Base-by-base conservation (phyloP, 2,329 filamentous ascomycete genomes). In the Fusarium luffae region DNA sequence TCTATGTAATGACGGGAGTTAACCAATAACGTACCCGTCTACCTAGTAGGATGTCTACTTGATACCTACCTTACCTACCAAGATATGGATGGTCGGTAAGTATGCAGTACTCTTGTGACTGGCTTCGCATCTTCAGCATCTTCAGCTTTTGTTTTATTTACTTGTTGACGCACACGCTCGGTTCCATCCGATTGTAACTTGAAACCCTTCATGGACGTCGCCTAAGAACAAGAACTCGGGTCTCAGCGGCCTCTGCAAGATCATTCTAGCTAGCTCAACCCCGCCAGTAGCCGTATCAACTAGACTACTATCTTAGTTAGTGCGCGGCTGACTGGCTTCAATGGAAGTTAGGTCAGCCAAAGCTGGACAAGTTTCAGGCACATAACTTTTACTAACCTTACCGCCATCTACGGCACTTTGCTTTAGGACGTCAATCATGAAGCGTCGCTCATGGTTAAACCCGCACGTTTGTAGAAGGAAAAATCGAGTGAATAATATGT, bases 401-500 rank as follows among this genome's bases (percentile, higher is more conserved):
- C 40, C 32, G 44, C 40, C 46, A 32, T 48, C 23, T 44, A 21
- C 19, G 13, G 11, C 16, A 27, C 23, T 27, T 21, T 27, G 12
- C 48, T 41, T 18, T 21, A 64, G 28, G 48, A 40, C 41, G 52
- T 50, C 23, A 55, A 42, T 23, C 42, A 56, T 50, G 61, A 52
- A 42, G 34, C 25, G 12, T 21, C 37, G 49, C 13, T 34, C 49
- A 27, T n/a, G n/a, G 27, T 18, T 25, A 18, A 41, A 42, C 21
- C 23, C 27, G n/a, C 32, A 14, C 10, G 23, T 21, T 27, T 47
- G 25, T n/a, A 52, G n/a, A 19, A 37, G 18, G 6, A 7, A 37
- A 37, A 7, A 37, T 37, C 34, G 34, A 37, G 34, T 37, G n/a
- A 37, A n/a, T 37, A 37, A 37, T 37, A 18, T 37, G 10, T n/a